Percentiles rank a stretch among this genome's conserved stretches.
phyloP scores from a whole-genome alignment of 2,329 filamentous ascomycete genomes.

The Microcyclospora pomicola region DNA sequence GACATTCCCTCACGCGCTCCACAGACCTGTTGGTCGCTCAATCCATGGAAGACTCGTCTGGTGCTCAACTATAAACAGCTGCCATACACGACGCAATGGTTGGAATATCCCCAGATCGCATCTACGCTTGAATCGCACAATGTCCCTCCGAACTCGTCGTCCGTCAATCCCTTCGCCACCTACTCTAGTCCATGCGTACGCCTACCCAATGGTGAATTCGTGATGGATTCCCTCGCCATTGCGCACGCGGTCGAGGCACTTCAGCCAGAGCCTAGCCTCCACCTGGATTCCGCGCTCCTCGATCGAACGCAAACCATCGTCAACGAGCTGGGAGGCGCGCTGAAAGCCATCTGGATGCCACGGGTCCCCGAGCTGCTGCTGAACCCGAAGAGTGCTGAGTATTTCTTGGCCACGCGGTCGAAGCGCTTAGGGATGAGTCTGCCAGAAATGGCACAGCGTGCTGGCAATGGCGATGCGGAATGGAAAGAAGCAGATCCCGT shows the following conservation, averaged over 20 bases:
- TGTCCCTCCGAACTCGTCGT: constrained; percentile 32
- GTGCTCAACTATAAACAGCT: constrained; percentile 54
- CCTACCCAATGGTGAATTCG: constrained; percentile 42
- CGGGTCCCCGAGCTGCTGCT: constrained; percentile 40
- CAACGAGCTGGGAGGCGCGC: constrained; percentile 25
- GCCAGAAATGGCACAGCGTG: constrained; percentile 23
- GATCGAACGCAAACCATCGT: constrained; percentile 28
- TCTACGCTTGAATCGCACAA: constrained; percentile 38
- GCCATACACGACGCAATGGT: constrained; percentile 55
- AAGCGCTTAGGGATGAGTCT: constrained; percentile 39
- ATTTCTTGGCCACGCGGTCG: constrained; percentile 43
- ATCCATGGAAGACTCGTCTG: constrained; percentile 59
- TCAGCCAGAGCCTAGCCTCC: constrained; percentile 44
- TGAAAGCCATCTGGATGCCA: constrained; percentile 34
- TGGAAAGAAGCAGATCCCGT: constrained; percentile 34
- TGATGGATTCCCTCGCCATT: constrained; percentile 53
- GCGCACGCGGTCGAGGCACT: constrained; percentile 43
- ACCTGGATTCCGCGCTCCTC: constrained; percentile 37
- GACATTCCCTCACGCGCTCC: constrained; percentile 45
- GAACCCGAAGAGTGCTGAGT: constrained; percentile 35
- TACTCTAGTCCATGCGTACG: constrained; percentile 43
- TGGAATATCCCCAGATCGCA: constrained; percentile 53
- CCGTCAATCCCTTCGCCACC: constrained; percentile 19
- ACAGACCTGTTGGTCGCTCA: constrained; percentile 47
- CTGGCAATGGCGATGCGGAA: constrained; percentile 31